phyloP scores from a whole-genome alignment of 441 rosid genomes.

The Eruca vesicaria region DNA sequence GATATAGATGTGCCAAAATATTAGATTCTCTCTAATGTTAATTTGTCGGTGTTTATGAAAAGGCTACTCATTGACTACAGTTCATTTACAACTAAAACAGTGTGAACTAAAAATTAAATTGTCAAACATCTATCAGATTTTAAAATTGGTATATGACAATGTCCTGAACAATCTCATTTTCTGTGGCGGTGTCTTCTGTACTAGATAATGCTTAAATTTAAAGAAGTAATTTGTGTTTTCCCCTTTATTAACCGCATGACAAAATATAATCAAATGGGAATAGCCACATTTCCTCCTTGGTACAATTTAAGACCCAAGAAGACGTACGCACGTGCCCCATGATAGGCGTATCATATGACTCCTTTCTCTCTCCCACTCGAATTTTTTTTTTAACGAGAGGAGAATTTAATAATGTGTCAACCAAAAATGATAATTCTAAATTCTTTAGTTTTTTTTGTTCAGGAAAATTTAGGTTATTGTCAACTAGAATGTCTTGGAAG shows the following conservation, averaged over 20 bases:
- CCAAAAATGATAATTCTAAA: background rate
- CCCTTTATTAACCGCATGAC: background rate
- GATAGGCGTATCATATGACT: background rate
- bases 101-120: no score
- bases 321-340: conserved; percentile 8
- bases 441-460: background rate
- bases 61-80: no score
- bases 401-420: background rate
- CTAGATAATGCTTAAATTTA: no score
- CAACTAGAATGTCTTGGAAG: background rate
- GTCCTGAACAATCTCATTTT: background rate
- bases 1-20: no score
- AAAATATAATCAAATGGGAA: background rate
- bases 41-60: no score
- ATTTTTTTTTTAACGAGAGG: background rate
- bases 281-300: background rate
- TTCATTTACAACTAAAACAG: no score
- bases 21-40: no score
- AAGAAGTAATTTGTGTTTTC: background rate
- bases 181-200: no score
- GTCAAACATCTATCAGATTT: no score
- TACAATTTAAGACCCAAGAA: background rate
- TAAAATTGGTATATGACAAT: no score
- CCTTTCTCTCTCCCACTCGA: background rate
- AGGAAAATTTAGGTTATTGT: background rate